These are phyloP conservation scores for Pleurotus platypus DNA, from an alignment of 768 basidiomycete species.

Conservation along the genomic window DNA sequence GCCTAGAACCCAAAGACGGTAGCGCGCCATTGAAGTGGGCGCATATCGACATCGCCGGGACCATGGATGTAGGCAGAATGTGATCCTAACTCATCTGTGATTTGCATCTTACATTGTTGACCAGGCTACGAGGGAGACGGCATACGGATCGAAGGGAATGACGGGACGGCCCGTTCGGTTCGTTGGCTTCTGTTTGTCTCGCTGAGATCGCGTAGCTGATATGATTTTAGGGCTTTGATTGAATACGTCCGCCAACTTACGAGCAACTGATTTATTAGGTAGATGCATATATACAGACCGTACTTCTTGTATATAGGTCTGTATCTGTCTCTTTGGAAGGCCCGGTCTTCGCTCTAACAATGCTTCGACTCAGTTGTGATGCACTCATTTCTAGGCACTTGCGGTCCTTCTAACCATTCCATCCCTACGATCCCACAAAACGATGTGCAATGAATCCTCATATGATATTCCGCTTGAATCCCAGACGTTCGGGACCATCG, in stretches of 20 bases:
- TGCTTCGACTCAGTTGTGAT: too few species aligned
- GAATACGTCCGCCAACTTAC: slow-evolving; percentile 24
- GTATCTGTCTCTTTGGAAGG: too few species aligned
- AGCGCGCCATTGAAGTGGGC: slow-evolving; percentile 70
- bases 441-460: too few species aligned
- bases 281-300: too few species aligned
- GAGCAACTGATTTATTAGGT: background rate
- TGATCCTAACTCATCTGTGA: too few species aligned
- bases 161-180: slow-evolving; percentile 78
- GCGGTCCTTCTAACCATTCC: too few species aligned
- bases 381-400: too few species aligned
- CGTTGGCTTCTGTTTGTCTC: slow-evolving; percentile 18
- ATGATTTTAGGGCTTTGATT: slow-evolving; percentile 28
- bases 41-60: slow-evolving; percentile 80
- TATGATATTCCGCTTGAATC: slow-evolving; percentile 51
- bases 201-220: background rate
- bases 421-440: background rate
- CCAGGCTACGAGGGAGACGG: slow-evolving; percentile 41
- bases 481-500: slow-evolving; percentile 83
- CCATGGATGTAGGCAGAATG: slow-evolving; percentile 53
- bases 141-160: slow-evolving; percentile 75
- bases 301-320: too few species aligned
- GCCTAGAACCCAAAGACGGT: slow-evolving; percentile 61
- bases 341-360: too few species aligned
- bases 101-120: too few species aligned